Base-by-base conservation (phyloP, 2,329 filamentous ascomycete genomes). In the Thermoascus crustaceus region DNA sequence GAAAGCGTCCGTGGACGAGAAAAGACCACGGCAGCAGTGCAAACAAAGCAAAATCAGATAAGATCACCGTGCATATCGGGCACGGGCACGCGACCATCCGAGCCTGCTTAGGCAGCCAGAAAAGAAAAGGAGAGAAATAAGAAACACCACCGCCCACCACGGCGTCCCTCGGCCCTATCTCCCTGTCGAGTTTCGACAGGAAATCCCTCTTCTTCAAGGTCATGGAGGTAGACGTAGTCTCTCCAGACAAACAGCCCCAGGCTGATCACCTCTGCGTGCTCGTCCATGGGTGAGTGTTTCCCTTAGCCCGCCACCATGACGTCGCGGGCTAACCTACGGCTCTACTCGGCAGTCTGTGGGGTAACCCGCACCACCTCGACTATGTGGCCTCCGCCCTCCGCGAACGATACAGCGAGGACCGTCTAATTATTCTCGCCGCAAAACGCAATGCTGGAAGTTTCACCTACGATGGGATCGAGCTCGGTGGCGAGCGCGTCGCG, bases 391-490 rank as follows among this genome's bases (percentile, higher is more conserved):
- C 66, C 2, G 64, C 70, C 2, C 57, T 80, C 6, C 64, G 64
- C 37, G 64, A 72, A 13, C 60, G 65, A 40, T 64, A 73, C 44
- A 51, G 63, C 4, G 63, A 69, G 32, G 67, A 73, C 30, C 50
- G 61, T 26, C 55, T 80, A n/a, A 66, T 77, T 41, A 66, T 80
- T 25, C 62, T 79, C 8, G 63, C 71, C 5, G 66, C 69, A 5
- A 72, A 72, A 50, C 65, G 68, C 43, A 80, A 79, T 43, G 60
- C 68, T 19, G 71, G 75, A 23, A 71, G 62, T 43, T 71, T 72
- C 49, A 80, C 75, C 7, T 80, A 79, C 52, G 76, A 80, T 57
- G 76, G 79, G 43, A 76, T 83, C 45, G 80, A 84, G 46, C 61
- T 79, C 5, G 80, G 80, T 40, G 82, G 78, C 36, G 77, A 85